Evolutionary conservation across 2,329 filamentous ascomycete genomes (phyloP).

Genomic region (Stagonosporopsis tanaceti): DNA sequence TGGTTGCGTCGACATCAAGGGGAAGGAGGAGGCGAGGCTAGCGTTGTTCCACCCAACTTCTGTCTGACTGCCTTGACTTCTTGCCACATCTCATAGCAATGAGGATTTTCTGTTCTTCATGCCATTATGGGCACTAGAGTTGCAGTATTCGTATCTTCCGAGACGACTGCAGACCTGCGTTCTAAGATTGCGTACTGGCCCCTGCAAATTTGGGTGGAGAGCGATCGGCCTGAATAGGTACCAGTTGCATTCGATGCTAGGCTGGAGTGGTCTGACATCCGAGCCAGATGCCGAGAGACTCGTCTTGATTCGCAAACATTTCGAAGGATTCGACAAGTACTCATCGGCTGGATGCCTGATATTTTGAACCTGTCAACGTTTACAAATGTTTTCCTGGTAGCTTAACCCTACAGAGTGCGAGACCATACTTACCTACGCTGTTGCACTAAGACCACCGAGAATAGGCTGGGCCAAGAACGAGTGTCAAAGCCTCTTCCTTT

Average conservation of each 20-base stretch:
- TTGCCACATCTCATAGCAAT: neutral
- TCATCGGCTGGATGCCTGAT: neutral
- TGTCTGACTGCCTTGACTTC: neutral
- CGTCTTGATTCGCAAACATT: neutral
- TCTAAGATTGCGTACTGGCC: neutral
- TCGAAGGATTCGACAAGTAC: neutral
- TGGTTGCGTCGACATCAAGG: neutral
- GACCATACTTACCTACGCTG: neutral
- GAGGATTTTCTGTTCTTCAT: neutral
- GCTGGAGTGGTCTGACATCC: neutral
- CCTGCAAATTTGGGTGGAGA: neutral
- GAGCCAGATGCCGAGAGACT: neutral
- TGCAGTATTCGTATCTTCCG: neutral
- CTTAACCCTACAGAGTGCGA: neutral
- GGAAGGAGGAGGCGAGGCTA: slow-evolving; percentile 11
- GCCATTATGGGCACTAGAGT: neutral
- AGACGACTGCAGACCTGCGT: neutral
- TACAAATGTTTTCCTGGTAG: neutral
- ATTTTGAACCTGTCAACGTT: neutral
- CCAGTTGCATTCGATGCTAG: neutral
- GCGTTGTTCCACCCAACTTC: neutral
- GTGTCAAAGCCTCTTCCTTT: too few species aligned
- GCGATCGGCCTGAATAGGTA: neutral
- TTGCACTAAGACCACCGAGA: neutral
- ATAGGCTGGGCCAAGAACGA: neutral